Evolutionary conservation across 2,329 filamentous ascomycete genomes (phyloP), one percentile per base, ranked within the genome.

Genomic region (Diplodia intermedia): DNA sequence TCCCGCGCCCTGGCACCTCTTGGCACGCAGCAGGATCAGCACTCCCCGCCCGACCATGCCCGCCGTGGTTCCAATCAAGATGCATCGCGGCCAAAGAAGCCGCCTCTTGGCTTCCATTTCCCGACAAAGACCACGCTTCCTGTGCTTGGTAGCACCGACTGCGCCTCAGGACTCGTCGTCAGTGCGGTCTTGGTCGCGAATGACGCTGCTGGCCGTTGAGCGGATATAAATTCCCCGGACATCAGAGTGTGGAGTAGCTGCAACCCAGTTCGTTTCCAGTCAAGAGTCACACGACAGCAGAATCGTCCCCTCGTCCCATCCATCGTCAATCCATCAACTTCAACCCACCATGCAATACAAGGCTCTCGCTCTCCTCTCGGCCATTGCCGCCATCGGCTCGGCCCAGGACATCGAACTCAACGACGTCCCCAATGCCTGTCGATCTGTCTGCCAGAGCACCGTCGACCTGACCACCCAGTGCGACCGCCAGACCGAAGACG

Each of bases 371-470:
- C n/a, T 63, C 60, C n/a, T 63, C 60, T 49, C 43, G 5, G 60
- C 60, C n/a, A 47, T 63, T 6, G 60, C n/a, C 4, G 47, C 31
- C 31, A 18, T 52, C 20, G 60, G 60, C 31, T 36, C 47, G 47
- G 20, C 60, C 12, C 60, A 63, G 47, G 75, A 77, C n/a, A 70
- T 78, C 63, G 72, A 73, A 65, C 70, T 74, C 68, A 69, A 74
- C 67, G 74, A 77, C 36, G 72, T 78, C 23, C 76, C 76, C 11
- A 53, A 43, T 20, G 71, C 75, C 61, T 78, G 76, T 71, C 72
- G 69, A 2, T 69, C 71, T 18, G 67, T 75, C n/a, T 78, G 76
- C 69, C 69, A 73, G 6, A 67, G 71, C 36, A 71, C 76, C 11
- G 71, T 74, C 11, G 69, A 68, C 11, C 71, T 75, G 15, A 66